Base-by-base conservation (phyloP, 768 basidiomycete genomes). In the Thelephora aurantiotincta region DNA sequence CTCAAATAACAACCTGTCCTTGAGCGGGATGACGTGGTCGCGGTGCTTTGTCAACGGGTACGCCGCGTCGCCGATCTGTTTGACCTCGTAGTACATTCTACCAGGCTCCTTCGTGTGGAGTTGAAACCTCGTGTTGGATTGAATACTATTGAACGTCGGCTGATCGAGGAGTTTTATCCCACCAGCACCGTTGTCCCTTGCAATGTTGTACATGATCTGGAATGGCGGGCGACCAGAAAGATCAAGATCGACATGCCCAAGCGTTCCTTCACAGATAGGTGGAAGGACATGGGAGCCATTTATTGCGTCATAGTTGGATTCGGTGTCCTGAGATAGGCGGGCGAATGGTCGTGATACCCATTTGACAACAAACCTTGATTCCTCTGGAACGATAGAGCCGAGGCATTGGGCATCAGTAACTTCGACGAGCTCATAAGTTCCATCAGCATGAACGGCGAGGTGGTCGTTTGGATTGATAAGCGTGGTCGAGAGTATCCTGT, bases 181-280 rank as follows among this genome's bases (percentile, higher is more conserved):
- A 3, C 86, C 83, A 14, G 68, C 66, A 7, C 81, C 82, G 46
- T 68, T 72, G 45, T 80, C 72, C 58, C 76, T 73, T 1, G 82
- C 87, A 47, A 90, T 77, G 53, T 88, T 85, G 63, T 93, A 96
- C 73, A 77, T 82, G 52, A 94, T 80, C 59, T 94, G 82, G 74
- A 93, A 97, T 0, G 92, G 92, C n/a, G 89, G 80, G 18, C 80
- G 78, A 45, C 92, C 92, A 46, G 72, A 74, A 42, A 97, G 67
- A 16, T 83, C 80, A n/a, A 97, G 69, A 51, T 90, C 87, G 45
- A 91, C 84, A 56, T 89, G 77, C 50, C 81, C 84, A 51, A 75
- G 74, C 26, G 71, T 67, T n/a, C 83, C 87, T 61, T 89, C 84
- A 58, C 92, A 97, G 26, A 92, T 76, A 2, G 86, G 71, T 18